phyloP scores from a whole-genome alignment of 805 yeast species.

The Saccharomycopsis oosterbeekiorum region DNA sequence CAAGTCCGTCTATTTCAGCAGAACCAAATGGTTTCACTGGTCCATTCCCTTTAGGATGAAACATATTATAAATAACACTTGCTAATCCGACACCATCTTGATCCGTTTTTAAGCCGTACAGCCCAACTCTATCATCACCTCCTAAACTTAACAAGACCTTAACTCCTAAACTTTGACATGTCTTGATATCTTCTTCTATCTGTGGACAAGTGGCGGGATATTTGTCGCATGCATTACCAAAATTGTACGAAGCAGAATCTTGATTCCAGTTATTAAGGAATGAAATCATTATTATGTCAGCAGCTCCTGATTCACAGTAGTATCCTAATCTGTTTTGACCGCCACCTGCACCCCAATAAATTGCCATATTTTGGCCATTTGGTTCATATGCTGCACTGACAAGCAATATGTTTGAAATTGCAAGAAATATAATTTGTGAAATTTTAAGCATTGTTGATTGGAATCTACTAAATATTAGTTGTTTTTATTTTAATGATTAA shows the following conservation, averaged over 20 bases:
- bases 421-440: neutral
- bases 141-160: constrained; percentile 64
- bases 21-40: constrained; percentile 17
- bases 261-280: constrained; percentile 25
- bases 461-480: neutral
- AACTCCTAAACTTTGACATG: constrained; percentile 74
- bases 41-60: constrained; percentile 42
- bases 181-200: constrained; percentile 56
- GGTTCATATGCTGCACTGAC: constrained; percentile 10
- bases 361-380: constrained; percentile 37
- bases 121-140: constrained; percentile 51
- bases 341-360: constrained; percentile 58
- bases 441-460: neutral
- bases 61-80: constrained; percentile 48
- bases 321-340: constrained; percentile 33
- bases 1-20: constrained; percentile 17
- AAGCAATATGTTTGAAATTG: neutral
- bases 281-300: constrained; percentile 30
- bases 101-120: constrained; percentile 82
- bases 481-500: too few species aligned
- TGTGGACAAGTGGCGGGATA: constrained; percentile 29
- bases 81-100: constrained; percentile 63
- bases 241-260: constrained; percentile 28
- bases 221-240: constrained; percentile 32
- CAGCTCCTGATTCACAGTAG: constrained; percentile 46